Base-by-base conservation (phyloP, 2,329 filamentous ascomycete species). In the Neofusicoccum laricinum region DNA sequence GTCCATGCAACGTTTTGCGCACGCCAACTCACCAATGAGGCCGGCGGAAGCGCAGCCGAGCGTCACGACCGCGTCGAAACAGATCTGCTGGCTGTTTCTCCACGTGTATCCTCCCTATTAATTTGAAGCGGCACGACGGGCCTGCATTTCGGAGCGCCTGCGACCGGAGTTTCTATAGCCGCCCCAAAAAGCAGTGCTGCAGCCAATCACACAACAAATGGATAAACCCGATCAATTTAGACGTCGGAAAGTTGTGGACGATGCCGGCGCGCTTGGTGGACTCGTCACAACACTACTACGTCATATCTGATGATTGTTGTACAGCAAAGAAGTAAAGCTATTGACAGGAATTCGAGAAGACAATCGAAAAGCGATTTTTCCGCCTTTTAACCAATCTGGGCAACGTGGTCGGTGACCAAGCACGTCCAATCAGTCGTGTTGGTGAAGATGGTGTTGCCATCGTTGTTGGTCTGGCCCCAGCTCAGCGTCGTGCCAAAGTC, bases 401-500 rank as follows among this genome's bases (percentile, higher is more conserved):
- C 70, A 21, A 72, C 62, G 61, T 75, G 73, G 15, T 72, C 50
- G 14, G 68, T 68, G 19, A 75, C 73, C 49, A 75, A 45, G 50
- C 73, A 75, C 14, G 67, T 71, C 72, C 72, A 76, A 53, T 76
- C 69, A 19, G 57, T 59, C 25, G 66, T 69, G 5, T 68, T 67
- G 58, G 74, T 71, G 49, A 72, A 76, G 17, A 75, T 70, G 4
- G 73, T 75, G 63, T 74, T 64, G 32, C 71, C 71, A 68, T 76
- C 73, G 63, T 74, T 68, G 61, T 67, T 61, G 32, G 72, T 73
- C 64, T 71, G 45, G 6, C 68, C 69, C 25, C 66, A 69, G 43
- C 64, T 61, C 4, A 73, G 49, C 14, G 64, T 69, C 49, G 73
- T 72, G 2, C 73, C 74, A 41, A 73, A 63, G 46, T 76, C 72